Percentiles rank a stretch among this genome's conserved stretches.
Evolutionary conservation across 106 monocot genomes (phyloP).

Genomic region (Dendrobium nobile): DNA sequence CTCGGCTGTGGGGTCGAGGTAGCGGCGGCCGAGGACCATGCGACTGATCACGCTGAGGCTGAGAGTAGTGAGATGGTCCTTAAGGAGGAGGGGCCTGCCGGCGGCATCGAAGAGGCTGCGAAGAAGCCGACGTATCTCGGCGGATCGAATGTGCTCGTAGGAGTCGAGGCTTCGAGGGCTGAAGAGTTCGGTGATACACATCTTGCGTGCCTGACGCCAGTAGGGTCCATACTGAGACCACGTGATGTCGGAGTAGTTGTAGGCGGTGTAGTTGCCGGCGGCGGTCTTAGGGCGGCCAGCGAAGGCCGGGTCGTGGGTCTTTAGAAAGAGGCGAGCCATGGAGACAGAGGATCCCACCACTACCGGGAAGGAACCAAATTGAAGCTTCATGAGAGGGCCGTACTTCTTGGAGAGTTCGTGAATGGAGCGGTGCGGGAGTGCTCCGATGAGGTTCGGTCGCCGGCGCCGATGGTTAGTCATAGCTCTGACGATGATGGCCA

Average conservation of each 20-base stretch:
- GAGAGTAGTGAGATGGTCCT: constrained; percentile 45
- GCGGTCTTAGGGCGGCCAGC: constrained; percentile 36
- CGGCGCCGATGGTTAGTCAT: background rate
- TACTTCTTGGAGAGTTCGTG: constrained; percentile 36
- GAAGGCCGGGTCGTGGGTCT: constrained; percentile 47
- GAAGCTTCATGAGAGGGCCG: constrained; percentile 41
- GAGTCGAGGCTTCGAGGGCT: constrained; percentile 23
- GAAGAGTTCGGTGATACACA: constrained; percentile 41
- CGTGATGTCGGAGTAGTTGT: constrained; percentile 31
- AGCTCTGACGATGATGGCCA: constrained; percentile 9
- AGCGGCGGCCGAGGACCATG: constrained; percentile 77
- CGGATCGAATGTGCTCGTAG: constrained; percentile 28
- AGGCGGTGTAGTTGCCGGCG: constrained; percentile 42
- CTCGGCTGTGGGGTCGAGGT: constrained; percentile 20
- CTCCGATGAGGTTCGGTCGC: constrained; percentile 26
- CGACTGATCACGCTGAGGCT: constrained; percentile 60
- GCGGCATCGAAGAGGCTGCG: constrained; percentile 9
- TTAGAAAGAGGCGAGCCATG: constrained; percentile 54
- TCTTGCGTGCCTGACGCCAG: constrained; percentile 46
- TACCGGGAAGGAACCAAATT: constrained; percentile 41
- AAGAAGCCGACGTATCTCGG: constrained; percentile 33
- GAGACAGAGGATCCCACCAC: constrained; percentile 16
- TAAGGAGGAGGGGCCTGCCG: constrained; percentile 11
- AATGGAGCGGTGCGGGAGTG: constrained; percentile 58
- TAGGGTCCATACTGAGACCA: constrained; percentile 37